A percentile compares a stretch with the other conserved stretches of the same genome.
These are phyloP conservation scores for Thoreauomyces humboldtii DNA, from an alignment of 192 early-diverging fungal species.

Conservation along the genomic window DNA sequence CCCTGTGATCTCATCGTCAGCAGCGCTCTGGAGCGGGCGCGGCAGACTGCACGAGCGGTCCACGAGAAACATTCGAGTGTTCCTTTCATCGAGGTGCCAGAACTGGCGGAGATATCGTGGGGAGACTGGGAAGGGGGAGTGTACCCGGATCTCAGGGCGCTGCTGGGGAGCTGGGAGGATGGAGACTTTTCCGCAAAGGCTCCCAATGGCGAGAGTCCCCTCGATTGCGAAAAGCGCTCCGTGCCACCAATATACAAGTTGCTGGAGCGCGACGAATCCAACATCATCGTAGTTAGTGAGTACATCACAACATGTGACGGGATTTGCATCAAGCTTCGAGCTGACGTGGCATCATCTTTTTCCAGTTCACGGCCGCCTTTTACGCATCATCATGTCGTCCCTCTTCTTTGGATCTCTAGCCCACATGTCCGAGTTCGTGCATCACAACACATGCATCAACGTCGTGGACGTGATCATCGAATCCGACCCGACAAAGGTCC, in stretches of 20 bases:
- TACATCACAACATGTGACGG: constrained; percentile 1
- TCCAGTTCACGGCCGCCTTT: constrained; percentile 50
- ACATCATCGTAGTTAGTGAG: constrained; percentile 34
- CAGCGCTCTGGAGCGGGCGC: constrained; percentile 37
- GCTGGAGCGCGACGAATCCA: constrained; percentile 29
- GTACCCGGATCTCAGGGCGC: constrained; percentile 22
- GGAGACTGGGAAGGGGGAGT: constrained; percentile 50
- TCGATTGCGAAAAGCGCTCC: constrained; percentile 41
- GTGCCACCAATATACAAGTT: constrained; percentile 46
- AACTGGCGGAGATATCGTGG: constrained; percentile 54
- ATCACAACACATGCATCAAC: constrained; percentile 55
- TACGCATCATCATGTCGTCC: constrained; percentile 53
- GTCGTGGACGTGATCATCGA: constrained; percentile 47
- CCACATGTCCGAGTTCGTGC: constrained; percentile 43
- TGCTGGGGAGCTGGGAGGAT: constrained; percentile 43
- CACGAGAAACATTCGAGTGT: constrained; percentile 30
- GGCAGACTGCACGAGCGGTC: constrained; percentile 45
- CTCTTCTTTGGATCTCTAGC: constrained; percentile 39
- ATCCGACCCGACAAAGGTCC: constrained; percentile 4
- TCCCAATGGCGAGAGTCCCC: constrained; percentile 47
- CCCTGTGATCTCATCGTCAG: constrained; percentile 42
- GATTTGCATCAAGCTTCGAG: not conserved
- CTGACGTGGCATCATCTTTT: not conserved
- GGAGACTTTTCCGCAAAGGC: constrained; percentile 42
- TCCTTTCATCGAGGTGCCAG: constrained; percentile 32